Conservation (phyloP, 352 stramenopile species). For the Phytophthora fragariae region DNA sequence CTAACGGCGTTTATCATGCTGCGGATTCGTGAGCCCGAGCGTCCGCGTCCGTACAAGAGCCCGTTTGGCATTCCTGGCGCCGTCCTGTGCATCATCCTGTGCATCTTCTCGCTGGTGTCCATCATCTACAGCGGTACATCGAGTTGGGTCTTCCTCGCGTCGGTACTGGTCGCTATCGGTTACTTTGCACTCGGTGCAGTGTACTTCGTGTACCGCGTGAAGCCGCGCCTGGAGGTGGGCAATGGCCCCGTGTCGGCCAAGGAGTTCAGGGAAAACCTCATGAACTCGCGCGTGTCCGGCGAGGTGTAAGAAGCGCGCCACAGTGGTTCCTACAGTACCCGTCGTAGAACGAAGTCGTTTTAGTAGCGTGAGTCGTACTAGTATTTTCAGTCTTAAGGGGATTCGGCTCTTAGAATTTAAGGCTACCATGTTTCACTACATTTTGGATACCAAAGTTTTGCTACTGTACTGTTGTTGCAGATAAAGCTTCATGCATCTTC, state of each 20-base stretch:
- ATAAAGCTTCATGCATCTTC: too few relatives aligned
- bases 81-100: conserved; percentile 50
- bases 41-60: conserved; percentile 54
- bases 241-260: conserved; percentile 36
- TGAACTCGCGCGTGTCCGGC: conserved; percentile 38
- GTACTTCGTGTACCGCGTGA: conserved; percentile 48
- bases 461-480: background rate
- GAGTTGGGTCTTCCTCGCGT: conserved; percentile 50
- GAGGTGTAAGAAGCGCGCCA: conserved; percentile 26
- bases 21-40: conserved; percentile 51
- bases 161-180: conserved; percentile 46
- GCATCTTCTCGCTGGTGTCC: conserved; percentile 41
- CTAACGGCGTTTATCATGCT: conserved; percentile 59
- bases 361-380: conserved; percentile 19
- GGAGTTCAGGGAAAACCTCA: conserved; percentile 51
- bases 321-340: conserved; percentile 3
- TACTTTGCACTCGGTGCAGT: conserved; percentile 52
- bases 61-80: conserved; percentile 58
- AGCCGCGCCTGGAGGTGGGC: conserved; percentile 37
- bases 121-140: conserved; percentile 31
- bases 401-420: conserved; percentile 12
- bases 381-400: conserved; percentile 8
- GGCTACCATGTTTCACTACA: conserved; percentile 4
- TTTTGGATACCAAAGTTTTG: background rate
- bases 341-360: conserved; percentile 15